Evolutionary conservation across 169 alveolate species (phyloP), one percentile per base, ranked within the genome.

Genomic region (Eimeria sp.): DNA sequence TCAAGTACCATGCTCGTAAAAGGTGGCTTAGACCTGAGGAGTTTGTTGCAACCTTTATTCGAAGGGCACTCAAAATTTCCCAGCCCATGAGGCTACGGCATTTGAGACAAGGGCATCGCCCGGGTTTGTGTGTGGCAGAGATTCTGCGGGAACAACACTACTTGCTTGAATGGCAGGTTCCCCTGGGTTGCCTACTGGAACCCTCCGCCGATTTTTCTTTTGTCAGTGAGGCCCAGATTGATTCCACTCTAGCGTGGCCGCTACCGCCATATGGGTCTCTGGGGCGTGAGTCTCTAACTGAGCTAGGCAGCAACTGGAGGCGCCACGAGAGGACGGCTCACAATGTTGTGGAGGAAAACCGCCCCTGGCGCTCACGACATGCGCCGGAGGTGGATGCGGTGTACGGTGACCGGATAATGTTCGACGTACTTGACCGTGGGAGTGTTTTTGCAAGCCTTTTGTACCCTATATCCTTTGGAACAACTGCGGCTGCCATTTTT

Each of bases 81-180:
- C 67, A 65, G 45, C 94, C 83, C 18, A 87, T 87, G 94, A 57
- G 94, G 27, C 94, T 87, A 27, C 94, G 94, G n/a, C 94, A 87
- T 40, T 40, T 87, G 70, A 61, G 94, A 34, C 80, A 43, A 3
- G 94, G 83, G 82, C 45, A 65, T 45, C 80, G 94, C 51, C 94
- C 94, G 43, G 94, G 94, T n/a, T 34, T 87, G 57, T 87, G 83
- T 25, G 94, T 65, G 47, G 82, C 80, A 54, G 94, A 87, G 82
- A 63, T 87, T 61, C 67, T 87, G 63, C 82, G 83, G 70, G 83
- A 61, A 13, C 94, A 65, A 70, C 94, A 65, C 83, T 87, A 87
- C 63, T 87, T 87, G 82, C 72, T 87, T 30, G 94, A 87, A n/a
- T 87, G 94, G 94, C 94, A 87, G 27, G 94, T 87, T 18, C 45